These are phyloP conservation scores for Fusarium nygamai DNA, from an alignment of 2,329 filamentous ascomycete species.

Conservation along the genomic window DNA sequence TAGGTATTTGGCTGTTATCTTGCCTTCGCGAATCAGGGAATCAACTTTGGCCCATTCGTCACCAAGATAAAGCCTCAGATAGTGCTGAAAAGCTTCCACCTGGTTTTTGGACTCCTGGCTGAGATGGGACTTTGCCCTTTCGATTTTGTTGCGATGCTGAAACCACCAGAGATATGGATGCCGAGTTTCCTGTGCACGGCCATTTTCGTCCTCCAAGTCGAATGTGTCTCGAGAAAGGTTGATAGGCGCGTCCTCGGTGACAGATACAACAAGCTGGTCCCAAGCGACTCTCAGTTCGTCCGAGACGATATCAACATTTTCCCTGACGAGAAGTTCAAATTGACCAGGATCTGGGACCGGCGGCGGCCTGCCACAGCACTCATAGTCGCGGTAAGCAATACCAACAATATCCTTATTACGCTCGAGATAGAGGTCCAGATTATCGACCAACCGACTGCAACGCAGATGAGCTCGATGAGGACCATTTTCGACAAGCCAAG, in stretches of 20 bases:
- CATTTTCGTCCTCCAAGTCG: fast-evolving
- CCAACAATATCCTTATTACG: neutral
- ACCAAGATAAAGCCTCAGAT: neutral
- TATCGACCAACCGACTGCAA: neutral
- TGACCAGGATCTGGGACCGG: fast-evolving
- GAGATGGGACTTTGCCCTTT: fast-evolving
- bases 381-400: neutral
- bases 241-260: fast-evolving
- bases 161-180: neutral
- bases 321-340: fast-evolving
- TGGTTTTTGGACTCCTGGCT: neutral
- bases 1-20: neutral
- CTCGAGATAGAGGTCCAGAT: neutral
- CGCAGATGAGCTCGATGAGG: neutral
- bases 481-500: neutral
- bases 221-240: fast-evolving
- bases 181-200: fast-evolving
- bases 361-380: neutral
- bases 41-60: neutral
- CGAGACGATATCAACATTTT: fast-evolving
- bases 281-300: neutral
- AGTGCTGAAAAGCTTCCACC: neutral
- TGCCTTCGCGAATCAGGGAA: neutral
- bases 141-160: neutral
- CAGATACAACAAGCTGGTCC: neutral